Percentiles rank a stretch among this genome's conserved stretches.
These are phyloP conservation scores for Ascosphaera acerosa DNA, from an alignment of 2,329 filamentous ascomycete genomes.

Conservation along the genomic window DNA sequence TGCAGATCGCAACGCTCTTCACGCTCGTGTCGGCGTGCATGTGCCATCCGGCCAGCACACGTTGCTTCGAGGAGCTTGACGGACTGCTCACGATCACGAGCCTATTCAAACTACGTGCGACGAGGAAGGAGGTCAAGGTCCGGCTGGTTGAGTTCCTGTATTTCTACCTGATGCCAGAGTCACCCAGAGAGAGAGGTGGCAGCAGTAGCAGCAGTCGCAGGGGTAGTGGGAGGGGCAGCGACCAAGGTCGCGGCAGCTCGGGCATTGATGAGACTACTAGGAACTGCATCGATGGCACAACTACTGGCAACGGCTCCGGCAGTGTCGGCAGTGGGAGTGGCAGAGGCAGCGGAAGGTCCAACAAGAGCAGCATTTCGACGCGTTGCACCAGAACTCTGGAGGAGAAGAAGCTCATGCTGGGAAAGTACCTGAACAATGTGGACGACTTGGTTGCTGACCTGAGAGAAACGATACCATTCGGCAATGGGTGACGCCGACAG, in stretches of 20 bases:
- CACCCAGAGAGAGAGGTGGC: too few relatives aligned
- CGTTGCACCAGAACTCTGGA: slow-evolving; percentile 43
- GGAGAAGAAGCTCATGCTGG: slow-evolving; percentile 59
- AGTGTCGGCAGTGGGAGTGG: slow-evolving; percentile 10
- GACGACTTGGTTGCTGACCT: slow-evolving; percentile 68
- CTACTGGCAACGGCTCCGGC: slow-evolving; percentile 27
- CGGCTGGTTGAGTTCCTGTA: slow-evolving; percentile 95
- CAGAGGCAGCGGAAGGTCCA: slow-evolving; percentile 8
- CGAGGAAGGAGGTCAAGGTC: slow-evolving; percentile 69
- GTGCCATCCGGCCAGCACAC: slow-evolving; percentile 64
- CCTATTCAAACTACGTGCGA: slow-evolving; percentile 72
- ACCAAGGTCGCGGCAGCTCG: too few relatives aligned
- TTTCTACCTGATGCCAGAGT: slow-evolving; percentile 95
- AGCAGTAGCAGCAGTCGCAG: too few relatives aligned
- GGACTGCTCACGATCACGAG: slow-evolving; percentile 78
- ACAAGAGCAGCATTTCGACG: slow-evolving; percentile 10
- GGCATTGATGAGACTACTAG: slow-evolving; percentile 6
- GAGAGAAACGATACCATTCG: slow-evolving; percentile 52
- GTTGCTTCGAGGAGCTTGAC: slow-evolving; percentile 77
- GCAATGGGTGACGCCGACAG: too few relatives aligned
- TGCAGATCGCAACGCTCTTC: slow-evolving; percentile 73
- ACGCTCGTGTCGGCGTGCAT: slow-evolving; percentile 76
- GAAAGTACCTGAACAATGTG: slow-evolving; percentile 54
- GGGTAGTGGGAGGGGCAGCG: too few relatives aligned
- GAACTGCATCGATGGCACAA: slow-evolving; percentile 12